Evolutionary conservation across 176 grass and related monocot species (phyloP), one percentile per base, ranked within the genome.

Genomic region (Triticum monococcum): DNA sequence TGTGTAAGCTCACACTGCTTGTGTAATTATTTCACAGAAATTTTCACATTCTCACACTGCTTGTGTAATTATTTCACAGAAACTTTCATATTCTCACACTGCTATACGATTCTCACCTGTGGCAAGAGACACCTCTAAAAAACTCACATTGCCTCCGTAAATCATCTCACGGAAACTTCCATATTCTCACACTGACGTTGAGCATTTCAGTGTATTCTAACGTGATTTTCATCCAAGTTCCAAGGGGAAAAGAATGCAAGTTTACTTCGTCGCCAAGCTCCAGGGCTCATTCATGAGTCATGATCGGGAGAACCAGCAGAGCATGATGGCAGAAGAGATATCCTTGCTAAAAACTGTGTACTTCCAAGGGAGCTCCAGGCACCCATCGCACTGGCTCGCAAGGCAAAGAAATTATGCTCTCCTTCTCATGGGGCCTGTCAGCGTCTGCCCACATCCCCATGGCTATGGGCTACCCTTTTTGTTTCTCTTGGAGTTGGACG

Each of bases 371-470:
- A 72, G 82, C 64, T 66, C 80, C 60, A 18, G 71, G 82, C 54
- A 85, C 40, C 20, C 70, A 66, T 82, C 86, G 78, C 71, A 45
- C 62, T 75, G 13, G 63, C 77, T 78, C 14, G 35, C 59, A 88
- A 56, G 78, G 90, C 17, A 88, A 91, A 32, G 78, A 85, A 82
- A 88, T 91, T 81, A 85, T 82, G 79, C 86, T 45, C 69, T 78
- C 70, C 82, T 74, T 75, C 81, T 43, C 64, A 45, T 26, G 82
- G 20, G 64, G 77, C 25, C 32, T 91, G 78, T 43, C 78, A 85
- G 25, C 61, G 16, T 85, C 78, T 77, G 8, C 20, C 48, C 30
- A 32, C 30, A 32, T 77, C 73, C 9, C 73, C 52, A 76, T 54
- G 25, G 10, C 0, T 54, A 20, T 75, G 52, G 52, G 52, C 9